Conservation (phyloP, 768 basidiomycete species). For the Astraeus odoratus region DNA sequence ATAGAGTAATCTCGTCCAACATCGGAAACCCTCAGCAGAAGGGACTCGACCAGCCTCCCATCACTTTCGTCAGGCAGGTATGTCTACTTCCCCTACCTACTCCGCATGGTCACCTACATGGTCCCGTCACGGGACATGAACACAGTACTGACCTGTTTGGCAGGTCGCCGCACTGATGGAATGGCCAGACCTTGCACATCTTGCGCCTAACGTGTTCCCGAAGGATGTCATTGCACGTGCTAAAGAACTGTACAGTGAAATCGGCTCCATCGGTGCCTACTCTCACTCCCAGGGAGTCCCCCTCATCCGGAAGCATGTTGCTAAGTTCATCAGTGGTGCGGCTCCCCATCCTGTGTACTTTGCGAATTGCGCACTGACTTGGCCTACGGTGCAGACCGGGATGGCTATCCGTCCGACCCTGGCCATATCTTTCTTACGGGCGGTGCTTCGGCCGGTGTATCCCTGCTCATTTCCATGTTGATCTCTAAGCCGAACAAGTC, state of each 20-base stretch:
- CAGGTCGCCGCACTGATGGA: slow-evolving; percentile 90
- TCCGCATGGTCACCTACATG: background rate
- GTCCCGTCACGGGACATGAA: no score
- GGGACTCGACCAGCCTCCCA: slow-evolving; percentile 86
- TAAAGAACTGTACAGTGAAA: slow-evolving; percentile 70
- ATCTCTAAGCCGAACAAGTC: slow-evolving; percentile 52
- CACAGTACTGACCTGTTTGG: slow-evolving; percentile 5
- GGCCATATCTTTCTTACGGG: slow-evolving; percentile 90
- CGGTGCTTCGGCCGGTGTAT: slow-evolving; percentile 93
- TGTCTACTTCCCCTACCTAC: slow-evolving; percentile 11
- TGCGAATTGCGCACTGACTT: background rate
- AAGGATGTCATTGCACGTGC: slow-evolving; percentile 81
- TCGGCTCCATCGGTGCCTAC: slow-evolving; percentile 93
- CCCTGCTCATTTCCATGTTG: slow-evolving; percentile 74
- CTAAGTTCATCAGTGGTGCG: slow-evolving; percentile 82
- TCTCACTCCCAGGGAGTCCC: slow-evolving; percentile 93
- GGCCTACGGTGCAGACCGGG: slow-evolving; percentile 66
- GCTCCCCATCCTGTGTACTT: background rate
- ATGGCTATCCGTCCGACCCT: slow-evolving; percentile 79
- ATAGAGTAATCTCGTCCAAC: slow-evolving; percentile 86
- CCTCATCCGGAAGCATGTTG: slow-evolving; percentile 80
- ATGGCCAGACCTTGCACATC: slow-evolving; percentile 76
- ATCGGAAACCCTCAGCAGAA: slow-evolving; percentile 98
- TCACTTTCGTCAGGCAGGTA: slow-evolving; percentile 91
- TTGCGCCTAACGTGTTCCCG: slow-evolving; percentile 77